Evolutionary conservation across 164 flowering plant species (phyloP), one percentile per base, ranked within the genome.

Genomic region (Stephania cephalantha): DNA sequence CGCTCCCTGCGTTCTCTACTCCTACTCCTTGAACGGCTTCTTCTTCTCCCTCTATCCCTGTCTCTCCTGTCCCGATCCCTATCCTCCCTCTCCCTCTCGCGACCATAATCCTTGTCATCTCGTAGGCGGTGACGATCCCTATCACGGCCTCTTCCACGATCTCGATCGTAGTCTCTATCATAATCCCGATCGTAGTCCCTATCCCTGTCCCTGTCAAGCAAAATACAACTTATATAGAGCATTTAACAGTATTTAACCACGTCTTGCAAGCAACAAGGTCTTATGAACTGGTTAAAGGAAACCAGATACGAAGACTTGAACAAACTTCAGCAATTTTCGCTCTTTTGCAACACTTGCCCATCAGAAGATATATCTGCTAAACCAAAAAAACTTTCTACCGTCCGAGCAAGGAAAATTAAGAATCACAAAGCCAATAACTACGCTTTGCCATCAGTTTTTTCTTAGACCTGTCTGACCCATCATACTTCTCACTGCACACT

Each of bases 401-500:
- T 50, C 15, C 15, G 9, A 50, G 55, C 55, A 11, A 50, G 9
- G 55, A 50, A 50, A 50, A 50, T 50, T 50, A 50, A 15, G 15
- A 50, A 50, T 58, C n/a, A 58, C 17, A 20, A 58, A 58, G 7
- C 65, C 5, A 58, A 58, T 58, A 58, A 58, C 15, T 0, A n/a
- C 20, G 15, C 22, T 2, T 35, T 2, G 42, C n/a, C 0, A 20
- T 58, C 65, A 58, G n/a, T 31, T 17, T 46, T 45, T 42, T 1
- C 63, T 17, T 35, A 68, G 18, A 75, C 48, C 20, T 95, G 94
- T 93, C 53, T 76, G 96, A 90, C 85, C 90, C 92, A 90, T 88
- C 94, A 95, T 93, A 95, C 99, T 95, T 93, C 97, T 95, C 98
- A 76, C 97, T 90, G 98, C 87, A 95, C 98, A 95, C 98, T 93